Evolutionary conservation across 2,329 filamentous ascomycete genomes (phyloP).

Genomic region (Cytospora mali): DNA sequence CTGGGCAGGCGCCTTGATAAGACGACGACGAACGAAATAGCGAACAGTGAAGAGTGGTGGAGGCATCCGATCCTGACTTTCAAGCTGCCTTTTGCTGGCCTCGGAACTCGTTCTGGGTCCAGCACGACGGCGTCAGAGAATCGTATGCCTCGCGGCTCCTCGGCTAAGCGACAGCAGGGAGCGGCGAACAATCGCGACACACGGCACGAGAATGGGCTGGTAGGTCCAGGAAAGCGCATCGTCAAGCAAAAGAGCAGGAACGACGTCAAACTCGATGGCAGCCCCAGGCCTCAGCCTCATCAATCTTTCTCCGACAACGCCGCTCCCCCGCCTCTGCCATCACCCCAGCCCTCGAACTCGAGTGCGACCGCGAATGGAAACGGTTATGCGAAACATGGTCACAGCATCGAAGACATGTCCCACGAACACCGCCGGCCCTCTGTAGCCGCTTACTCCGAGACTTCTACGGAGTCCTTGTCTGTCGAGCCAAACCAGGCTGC

Average conservation of each 20-base stretch:
- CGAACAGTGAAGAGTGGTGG: constrained; percentile 2
- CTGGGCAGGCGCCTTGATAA: constrained; percentile 30
- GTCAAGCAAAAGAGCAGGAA: constrained; percentile 49
- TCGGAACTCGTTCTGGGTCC: constrained; percentile 49
- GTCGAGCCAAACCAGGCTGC: constrained; percentile 37
- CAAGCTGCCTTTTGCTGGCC: constrained; percentile 41
- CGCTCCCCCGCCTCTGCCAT: constrained; percentile 32
- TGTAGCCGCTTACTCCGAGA: constrained; percentile 58
- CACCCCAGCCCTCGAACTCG: constrained; percentile 37
- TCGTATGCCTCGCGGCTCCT: constrained; percentile 65
- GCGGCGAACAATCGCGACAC: constrained; percentile 68
- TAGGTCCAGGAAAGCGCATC: constrained; percentile 72
- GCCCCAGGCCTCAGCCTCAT: constrained; percentile 27
- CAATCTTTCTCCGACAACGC: constrained; percentile 31
- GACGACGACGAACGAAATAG: constrained; percentile 10
- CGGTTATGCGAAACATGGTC: constrained; percentile 38
- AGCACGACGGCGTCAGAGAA: constrained; percentile 39
- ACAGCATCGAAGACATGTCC: constrained; percentile 46
- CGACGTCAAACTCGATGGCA: constrained; percentile 42
- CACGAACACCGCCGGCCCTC: constrained; percentile 51
- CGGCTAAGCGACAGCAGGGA: constrained; percentile 64
- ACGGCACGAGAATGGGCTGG: constrained; percentile 85
- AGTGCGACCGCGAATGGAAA: constrained; percentile 24
- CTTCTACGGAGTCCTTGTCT: constrained; percentile 53
- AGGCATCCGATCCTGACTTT: neutral